These are phyloP conservation scores for Colletotrichum magnum DNA, from an alignment of 2,329 filamentous ascomycete species.

Conservation along the genomic window DNA sequence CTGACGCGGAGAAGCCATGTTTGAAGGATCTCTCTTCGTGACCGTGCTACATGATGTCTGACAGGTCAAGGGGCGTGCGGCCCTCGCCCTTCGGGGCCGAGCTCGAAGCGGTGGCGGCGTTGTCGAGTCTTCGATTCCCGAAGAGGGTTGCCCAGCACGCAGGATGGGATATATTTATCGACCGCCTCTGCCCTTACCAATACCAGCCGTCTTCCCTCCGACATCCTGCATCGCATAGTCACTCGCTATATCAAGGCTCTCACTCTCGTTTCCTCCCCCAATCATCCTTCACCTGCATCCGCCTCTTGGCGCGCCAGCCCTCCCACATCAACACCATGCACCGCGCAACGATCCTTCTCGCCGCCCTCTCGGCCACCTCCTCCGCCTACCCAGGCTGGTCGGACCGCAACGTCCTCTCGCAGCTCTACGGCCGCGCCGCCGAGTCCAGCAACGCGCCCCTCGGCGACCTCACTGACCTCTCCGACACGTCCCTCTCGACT, in stretches of 20 bases:
- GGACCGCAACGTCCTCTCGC: not conserved
- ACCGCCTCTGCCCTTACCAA: not conserved
- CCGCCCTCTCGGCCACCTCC: constrained; percentile 24
- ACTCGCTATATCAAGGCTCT: constrained; percentile 7
- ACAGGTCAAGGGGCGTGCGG: constrained; percentile 11
- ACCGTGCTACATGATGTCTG: constrained; percentile 32
- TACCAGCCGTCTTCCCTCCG: not conserved
- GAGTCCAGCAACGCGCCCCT: constrained; percentile 43
- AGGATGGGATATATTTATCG: not conserved
- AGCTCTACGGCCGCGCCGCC: constrained; percentile 8
- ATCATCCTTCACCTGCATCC: too few relatives aligned
- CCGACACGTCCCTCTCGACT: constrained; percentile 48
- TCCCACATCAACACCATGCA: not conserved
- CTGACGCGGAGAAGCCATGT: not conserved
- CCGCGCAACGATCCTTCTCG: constrained; percentile 14
- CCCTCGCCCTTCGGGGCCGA: constrained; percentile 16
- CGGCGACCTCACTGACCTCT: constrained; percentile 55
- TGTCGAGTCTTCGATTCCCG: not conserved
- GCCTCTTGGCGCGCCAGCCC: not conserved
- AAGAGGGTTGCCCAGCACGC: not conserved
- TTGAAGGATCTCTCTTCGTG: not conserved
- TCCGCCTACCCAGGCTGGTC: constrained; percentile 14
- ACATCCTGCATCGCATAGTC: constrained; percentile 1
- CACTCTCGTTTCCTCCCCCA: constrained; percentile 7
- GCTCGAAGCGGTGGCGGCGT: constrained; percentile 1